These are phyloP conservation scores for Hyaloscypha variabilis DNA, from an alignment of 495 filamentous ascomycete genomes.

Conservation along the genomic window DNA sequence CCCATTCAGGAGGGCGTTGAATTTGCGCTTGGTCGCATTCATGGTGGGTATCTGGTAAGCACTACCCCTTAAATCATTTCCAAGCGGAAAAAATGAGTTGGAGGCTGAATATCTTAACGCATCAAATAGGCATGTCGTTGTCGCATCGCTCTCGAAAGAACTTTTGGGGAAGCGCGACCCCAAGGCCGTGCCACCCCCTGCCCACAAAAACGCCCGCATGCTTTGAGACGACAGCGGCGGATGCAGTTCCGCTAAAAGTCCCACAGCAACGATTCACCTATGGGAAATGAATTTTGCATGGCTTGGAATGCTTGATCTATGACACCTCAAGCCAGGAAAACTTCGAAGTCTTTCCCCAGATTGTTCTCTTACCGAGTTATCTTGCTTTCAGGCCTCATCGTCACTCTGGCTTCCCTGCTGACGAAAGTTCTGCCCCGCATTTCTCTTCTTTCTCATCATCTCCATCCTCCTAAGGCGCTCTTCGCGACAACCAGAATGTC, in stretches of 20 bases:
- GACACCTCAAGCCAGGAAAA: not conserved
- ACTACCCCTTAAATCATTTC: not conserved
- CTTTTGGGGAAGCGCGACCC: not conserved
- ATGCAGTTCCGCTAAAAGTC: not conserved
- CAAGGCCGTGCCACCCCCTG: conserved; percentile 4
- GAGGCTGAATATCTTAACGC: not conserved
- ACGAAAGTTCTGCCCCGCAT: conserved; percentile 28
- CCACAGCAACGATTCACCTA: not conserved
- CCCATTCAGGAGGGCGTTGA: conserved; percentile 56
- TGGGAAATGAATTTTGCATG: not conserved
- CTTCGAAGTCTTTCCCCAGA: not conserved
- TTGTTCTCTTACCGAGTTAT: conserved; percentile 18
- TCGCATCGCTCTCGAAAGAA: not conserved
- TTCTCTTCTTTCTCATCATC: conserved; percentile 28
- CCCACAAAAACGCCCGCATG: not conserved
- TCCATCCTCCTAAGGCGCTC: conserved; percentile 17
- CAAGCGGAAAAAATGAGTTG: not conserved
- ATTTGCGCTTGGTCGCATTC: conserved; percentile 60
- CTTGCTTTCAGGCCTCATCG: conserved; percentile 21
- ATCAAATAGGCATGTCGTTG: not conserved
- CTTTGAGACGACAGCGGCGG: not conserved
- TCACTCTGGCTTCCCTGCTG: conserved; percentile 29
- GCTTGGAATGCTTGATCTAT: not conserved
- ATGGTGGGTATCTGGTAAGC: conserved; percentile 33
- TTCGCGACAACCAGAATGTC: conserved; percentile 36